phyloP scores from a whole-genome alignment of 257 asterid genomes.

The Voacanga thouarsii region DNA sequence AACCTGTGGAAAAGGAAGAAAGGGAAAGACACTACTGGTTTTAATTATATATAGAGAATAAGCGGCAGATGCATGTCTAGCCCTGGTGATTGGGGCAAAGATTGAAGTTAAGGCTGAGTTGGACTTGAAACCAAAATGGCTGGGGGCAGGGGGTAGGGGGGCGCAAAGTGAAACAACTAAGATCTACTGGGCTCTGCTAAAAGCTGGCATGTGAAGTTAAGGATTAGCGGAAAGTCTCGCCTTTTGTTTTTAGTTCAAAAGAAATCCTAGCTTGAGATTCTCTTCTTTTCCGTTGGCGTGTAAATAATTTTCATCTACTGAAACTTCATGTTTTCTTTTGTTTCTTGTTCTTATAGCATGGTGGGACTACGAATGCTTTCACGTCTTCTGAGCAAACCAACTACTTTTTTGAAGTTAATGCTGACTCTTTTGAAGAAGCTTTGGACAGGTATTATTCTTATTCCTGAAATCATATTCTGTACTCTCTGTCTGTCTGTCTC shows the following conservation, averaged over 20 bases:
- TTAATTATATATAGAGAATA: background rate
- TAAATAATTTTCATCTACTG: background rate
- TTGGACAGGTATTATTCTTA: slow-evolving; percentile 65
- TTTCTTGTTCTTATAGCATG: slow-evolving; percentile 53
- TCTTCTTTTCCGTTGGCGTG: background rate
- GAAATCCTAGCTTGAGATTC: background rate
- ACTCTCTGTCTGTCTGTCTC: too few species aligned
- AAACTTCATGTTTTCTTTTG: background rate
- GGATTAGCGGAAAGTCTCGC: background rate
- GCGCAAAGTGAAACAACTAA: background rate
- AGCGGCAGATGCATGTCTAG: background rate
- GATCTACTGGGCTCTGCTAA: background rate
- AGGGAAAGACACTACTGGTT: background rate
- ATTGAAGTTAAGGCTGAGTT: too few species aligned
- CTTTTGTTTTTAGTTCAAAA: background rate
- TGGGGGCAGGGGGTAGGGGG: background rate
- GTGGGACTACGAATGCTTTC: slow-evolving; percentile 97
- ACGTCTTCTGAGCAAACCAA: slow-evolving; percentile 84
- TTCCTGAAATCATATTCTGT: slow-evolving; percentile 1
- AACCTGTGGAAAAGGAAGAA: background rate
- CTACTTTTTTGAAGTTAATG: slow-evolving; percentile 82
- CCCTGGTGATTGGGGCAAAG: background rate
- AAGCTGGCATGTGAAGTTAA: background rate
- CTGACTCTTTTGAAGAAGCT: slow-evolving; percentile 85
- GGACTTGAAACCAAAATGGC: background rate